Evolutionary conservation across 495 filamentous ascomycete genomes (phyloP).

Genomic region (Lichina pygmaea): DNA sequence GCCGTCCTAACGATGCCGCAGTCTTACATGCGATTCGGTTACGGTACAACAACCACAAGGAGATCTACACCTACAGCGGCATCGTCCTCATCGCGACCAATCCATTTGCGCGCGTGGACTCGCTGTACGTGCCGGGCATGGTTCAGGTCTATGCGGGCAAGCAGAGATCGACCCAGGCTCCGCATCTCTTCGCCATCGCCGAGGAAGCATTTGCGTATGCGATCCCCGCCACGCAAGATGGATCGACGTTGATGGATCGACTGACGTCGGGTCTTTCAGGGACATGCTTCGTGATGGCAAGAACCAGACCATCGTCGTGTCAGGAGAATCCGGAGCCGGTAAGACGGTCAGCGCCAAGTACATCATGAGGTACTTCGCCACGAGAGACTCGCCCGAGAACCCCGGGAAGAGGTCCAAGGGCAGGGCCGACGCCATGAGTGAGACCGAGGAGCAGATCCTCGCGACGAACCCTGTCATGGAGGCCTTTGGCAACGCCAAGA

Average conservation of each 20-base stretch:
- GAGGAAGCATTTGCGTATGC: conserved; percentile 94
- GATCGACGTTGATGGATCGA: background rate
- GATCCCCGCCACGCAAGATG: background rate
- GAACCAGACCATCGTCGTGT: conserved; percentile 97
- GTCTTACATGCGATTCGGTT: conserved; percentile 94
- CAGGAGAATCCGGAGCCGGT: conserved; percentile 91
- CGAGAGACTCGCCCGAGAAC: conserved; percentile 77
- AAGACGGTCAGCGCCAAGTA: conserved; percentile 99
- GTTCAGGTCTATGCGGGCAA: conserved; percentile 97
- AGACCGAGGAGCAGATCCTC: conserved; percentile 94
- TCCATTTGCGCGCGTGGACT: conserved; percentile 92
- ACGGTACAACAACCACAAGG: conserved; percentile 87
- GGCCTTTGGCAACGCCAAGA: conserved; percentile 98
- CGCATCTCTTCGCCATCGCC: conserved; percentile 95
- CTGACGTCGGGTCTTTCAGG: conserved; percentile 17
- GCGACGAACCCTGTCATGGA: conserved; percentile 99
- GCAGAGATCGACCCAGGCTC: conserved; percentile 83
- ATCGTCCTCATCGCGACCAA: conserved; percentile 98
- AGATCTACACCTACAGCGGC: conserved; percentile 98
- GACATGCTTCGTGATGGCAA: conserved; percentile 91
- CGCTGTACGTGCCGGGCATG: conserved; percentile 96
- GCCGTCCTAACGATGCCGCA: conserved; percentile 10
- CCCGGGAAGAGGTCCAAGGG: conserved; percentile 54
- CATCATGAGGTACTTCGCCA: conserved; percentile 99
- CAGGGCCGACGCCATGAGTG: conserved; percentile 71